Evolutionary conservation across 805 yeast species (phyloP), one percentile per base, ranked within the genome.

Genomic region (Yarrowia hollandica): DNA sequence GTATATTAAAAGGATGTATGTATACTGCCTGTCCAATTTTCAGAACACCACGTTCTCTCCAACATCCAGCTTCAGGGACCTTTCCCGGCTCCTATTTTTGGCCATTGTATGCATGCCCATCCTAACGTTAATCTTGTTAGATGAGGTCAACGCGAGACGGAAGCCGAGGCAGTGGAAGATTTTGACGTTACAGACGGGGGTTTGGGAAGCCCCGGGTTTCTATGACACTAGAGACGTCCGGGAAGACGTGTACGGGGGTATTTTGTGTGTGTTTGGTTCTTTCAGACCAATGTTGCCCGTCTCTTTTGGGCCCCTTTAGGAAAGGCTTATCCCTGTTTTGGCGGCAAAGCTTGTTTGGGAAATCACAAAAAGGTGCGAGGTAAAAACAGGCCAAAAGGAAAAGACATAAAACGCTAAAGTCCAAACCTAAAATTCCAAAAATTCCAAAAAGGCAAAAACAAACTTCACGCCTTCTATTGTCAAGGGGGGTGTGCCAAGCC

Each of bases 31-130:
- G n/a, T n/a, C n/a, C n/a, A n/a, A n/a, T n/a, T n/a, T n/a, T n/a
- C n/a, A n/a, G n/a, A n/a, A n/a, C n/a, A n/a, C n/a, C n/a, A n/a
- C 35, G 5, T 11, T 4, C 11, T 9, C 21, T 6, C 30, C 30
- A 26, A 26, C 9, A 4, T 26, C 30, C 30, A 3, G 30, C 30
- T 26, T 26, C 30, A 30, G n/a, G n/a, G n/a, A n/a, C n/a, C n/a
- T n/a, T n/a, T n/a, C n/a, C 7, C 34, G 16, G 15, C 52, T 44
- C 52, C 52, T 44, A 44, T 44, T 44, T 44, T 44, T 44, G 52
- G 52, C 52, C 52, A 44, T 44, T 44, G 52, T 44, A 44, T 44
- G 52, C 52, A 44, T 3, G 35, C 25, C 50, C 35, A 44, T n/a
- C 21, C 12, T 28, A 44, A 44, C 25, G 21, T 15, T 44, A 44